Conservation (phyloP, 2,329 filamentous ascomycete genomes). For the Phoma sp. region DNA sequence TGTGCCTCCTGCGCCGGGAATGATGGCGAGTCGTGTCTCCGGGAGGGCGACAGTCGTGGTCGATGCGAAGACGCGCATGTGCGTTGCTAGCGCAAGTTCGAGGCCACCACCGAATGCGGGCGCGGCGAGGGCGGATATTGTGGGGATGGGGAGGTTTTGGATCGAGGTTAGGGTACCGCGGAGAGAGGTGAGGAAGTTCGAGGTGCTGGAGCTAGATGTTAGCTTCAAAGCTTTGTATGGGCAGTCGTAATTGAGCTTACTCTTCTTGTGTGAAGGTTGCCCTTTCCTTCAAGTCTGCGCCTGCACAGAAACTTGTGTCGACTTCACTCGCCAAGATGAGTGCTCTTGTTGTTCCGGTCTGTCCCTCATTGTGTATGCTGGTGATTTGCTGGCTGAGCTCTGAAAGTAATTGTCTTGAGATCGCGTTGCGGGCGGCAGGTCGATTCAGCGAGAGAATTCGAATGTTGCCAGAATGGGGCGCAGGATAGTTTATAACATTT, state of each 20-base stretch:
- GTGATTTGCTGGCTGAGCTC: conserved; percentile 76
- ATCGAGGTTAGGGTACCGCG: conserved; percentile 77
- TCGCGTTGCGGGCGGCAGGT: conserved; percentile 84
- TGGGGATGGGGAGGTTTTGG: conserved; percentile 80
- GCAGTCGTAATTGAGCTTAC: conserved; percentile 54
- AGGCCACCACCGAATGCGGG: conserved; percentile 90
- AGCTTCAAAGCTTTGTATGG: conserved; percentile 7
- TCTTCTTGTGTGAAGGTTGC: conserved; percentile 77
- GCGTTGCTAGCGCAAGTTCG: conserved; percentile 87
- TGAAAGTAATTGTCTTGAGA: conserved; percentile 78
- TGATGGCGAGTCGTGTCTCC: conserved; percentile 90
- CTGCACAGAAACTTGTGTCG: conserved; percentile 90
- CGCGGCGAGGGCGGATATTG: conserved; percentile 85
- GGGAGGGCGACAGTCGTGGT: conserved; percentile 82
- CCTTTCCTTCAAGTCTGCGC: conserved; percentile 92
- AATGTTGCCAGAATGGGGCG: conserved; percentile 81
- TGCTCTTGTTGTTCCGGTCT: conserved; percentile 71
- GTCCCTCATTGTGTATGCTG: conserved; percentile 67
- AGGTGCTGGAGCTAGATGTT: conserved; percentile 64
- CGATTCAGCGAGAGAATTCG: conserved; percentile 87
- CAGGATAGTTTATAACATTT: conserved; percentile 75
- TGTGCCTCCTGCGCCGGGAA: conserved; percentile 93
- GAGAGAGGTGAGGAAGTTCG: conserved; percentile 77
- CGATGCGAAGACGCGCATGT: conserved; percentile 85
- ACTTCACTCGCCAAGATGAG: conserved; percentile 83